Evolutionary conservation across 805 yeast genomes (phyloP).

Genomic region (Cephaloascus albidus): DNA sequence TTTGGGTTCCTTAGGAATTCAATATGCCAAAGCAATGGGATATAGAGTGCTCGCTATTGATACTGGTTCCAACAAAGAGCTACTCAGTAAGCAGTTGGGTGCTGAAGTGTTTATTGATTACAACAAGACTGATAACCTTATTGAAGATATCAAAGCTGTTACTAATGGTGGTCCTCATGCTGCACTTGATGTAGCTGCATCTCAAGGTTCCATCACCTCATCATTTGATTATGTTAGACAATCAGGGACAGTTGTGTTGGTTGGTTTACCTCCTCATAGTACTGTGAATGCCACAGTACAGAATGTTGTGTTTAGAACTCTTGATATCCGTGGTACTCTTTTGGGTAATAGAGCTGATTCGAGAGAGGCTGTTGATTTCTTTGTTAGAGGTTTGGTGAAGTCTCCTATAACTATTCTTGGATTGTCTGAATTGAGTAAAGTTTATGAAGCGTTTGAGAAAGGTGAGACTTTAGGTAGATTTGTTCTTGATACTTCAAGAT

Average conservation of each 20-base stretch:
- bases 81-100: conserved; percentile 9
- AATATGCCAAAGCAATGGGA: conserved; percentile 28
- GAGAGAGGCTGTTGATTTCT: background rate
- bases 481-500: background rate
- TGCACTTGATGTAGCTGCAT: background rate
- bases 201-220: conserved; percentile 1
- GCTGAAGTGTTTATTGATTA: conserved; percentile 9
- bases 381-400: background rate
- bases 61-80: conserved; percentile 20
- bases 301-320: background rate
- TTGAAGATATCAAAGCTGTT: background rate
- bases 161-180: conserved; percentile 1
- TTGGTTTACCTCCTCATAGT: background rate
- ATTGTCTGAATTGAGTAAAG: conserved; percentile 2
- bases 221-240: conserved; percentile 1
- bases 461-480: conserved; percentile 6
- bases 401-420: background rate
- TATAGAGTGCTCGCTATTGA: conserved; percentile 25
- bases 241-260: background rate
- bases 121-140: background rate
- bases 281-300: background rate
- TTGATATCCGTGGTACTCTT: background rate
- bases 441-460: conserved; percentile 11
- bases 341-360: background rate
- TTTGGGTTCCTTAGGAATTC: conserved; percentile 27